These are phyloP conservation scores for Termitomyces sp. DNA, from an alignment of 768 basidiomycete species.

Conservation along the genomic window DNA sequence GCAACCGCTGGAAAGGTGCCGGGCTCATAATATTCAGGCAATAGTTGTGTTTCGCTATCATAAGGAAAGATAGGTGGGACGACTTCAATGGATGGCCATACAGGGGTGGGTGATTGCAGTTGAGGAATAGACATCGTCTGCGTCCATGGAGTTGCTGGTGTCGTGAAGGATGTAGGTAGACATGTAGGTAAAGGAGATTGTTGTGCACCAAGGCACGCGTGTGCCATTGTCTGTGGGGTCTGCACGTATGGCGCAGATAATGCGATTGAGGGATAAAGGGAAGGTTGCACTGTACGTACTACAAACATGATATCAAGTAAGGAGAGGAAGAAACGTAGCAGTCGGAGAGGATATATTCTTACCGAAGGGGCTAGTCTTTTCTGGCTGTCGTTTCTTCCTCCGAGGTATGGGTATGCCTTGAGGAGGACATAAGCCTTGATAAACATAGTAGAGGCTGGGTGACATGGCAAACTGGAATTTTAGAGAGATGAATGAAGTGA, in stretches of 20 bases:
- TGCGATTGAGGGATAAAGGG: slow-evolving; percentile 3
- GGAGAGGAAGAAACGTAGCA: neutral
- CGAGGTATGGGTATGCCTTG: slow-evolving; percentile 8
- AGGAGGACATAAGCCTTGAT: neutral
- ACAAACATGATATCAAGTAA: neutral
- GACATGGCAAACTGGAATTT: neutral
- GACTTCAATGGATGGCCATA: slow-evolving; percentile 7
- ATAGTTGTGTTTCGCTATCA: neutral
- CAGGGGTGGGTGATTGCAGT: slow-evolving; percentile 1
- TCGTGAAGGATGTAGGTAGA: neutral
- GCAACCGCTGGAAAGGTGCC: slow-evolving; percentile 19
- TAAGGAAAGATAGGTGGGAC: slow-evolving; percentile 2
- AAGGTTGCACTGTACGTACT: slow-evolving; percentile 6
- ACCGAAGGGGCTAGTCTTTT: slow-evolving; percentile 2
- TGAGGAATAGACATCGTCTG: slow-evolving; percentile 1
- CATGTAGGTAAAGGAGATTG: neutral
- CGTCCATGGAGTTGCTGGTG: slow-evolving; percentile 4
- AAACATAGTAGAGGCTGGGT: slow-evolving; percentile 1
- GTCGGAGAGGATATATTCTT: neutral
- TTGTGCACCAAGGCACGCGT: neutral
- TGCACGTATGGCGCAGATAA: slow-evolving; percentile 5
- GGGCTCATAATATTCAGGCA: slow-evolving; percentile 12
- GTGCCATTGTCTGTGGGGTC: neutral
- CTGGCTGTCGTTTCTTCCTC: neutral
- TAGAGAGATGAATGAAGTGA: neutral